Percentiles rank a stretch among this genome's conserved stretches.
phyloP scores from a whole-genome alignment of 805 yeast genomes.

The Scheffersomyces amazonensis region DNA sequence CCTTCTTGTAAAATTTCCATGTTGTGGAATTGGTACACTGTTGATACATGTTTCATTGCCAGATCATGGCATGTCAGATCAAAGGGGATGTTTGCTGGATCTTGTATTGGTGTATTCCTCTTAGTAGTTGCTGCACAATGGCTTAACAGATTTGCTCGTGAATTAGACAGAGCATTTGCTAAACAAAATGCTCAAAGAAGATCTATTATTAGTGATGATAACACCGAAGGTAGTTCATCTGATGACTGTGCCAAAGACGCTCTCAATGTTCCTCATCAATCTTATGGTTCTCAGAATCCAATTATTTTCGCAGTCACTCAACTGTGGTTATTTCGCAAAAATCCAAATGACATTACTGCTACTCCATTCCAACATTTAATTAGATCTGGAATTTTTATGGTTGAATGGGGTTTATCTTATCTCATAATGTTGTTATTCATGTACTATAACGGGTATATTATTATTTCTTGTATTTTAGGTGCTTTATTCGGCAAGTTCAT shows the following conservation, averaged over 20 bases:
- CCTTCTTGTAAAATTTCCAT: conserved; percentile 39
- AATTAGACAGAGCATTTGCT: conserved; percentile 40
- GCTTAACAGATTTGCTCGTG: conserved; percentile 53
- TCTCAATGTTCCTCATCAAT: neutral
- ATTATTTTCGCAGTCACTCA: conserved; percentile 26
- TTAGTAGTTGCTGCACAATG: conserved; percentile 57
- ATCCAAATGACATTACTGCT: conserved; percentile 28
- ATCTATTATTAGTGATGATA: neutral
- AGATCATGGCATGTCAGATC: conserved; percentile 60
- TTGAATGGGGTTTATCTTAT: conserved; percentile 64
- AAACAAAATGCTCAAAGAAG: conserved; percentile 20
- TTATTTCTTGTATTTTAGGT: conserved; percentile 61
- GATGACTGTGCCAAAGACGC: no score
- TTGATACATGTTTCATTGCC: conserved; percentile 64
- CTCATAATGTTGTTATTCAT: conserved; percentile 69
- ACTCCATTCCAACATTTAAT: conserved; percentile 48
- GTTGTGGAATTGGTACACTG: conserved; percentile 75
- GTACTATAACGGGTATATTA: conserved; percentile 71
- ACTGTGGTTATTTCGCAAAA: conserved; percentile 24
- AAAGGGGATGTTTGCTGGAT: conserved; percentile 66
- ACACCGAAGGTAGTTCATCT: neutral
- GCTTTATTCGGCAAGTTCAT: conserved; percentile 57
- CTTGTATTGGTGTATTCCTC: conserved; percentile 66
- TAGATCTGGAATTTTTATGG: conserved; percentile 47
- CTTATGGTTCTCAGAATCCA: conserved; percentile 14